Base-by-base conservation (phyloP, 2,329 filamentous ascomycete genomes). In the Dactylella cylindrospora region DNA sequence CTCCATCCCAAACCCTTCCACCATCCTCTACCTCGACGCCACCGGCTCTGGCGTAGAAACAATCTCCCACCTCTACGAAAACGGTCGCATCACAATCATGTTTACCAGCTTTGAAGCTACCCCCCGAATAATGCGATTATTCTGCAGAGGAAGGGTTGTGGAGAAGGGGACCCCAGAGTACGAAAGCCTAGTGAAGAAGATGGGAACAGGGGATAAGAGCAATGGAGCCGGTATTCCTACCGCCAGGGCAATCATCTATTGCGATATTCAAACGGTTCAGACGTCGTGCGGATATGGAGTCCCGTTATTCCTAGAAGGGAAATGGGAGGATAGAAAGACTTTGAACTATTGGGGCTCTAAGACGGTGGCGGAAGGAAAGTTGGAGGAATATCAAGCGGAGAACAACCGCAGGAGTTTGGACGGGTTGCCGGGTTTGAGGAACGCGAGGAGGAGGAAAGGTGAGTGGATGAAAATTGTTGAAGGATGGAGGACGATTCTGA, bases 11-110 rank as follows among this genome's bases (percentile, higher is more conserved):
- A 84, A 78, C 62, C 38, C 41, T 6, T 39, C 32, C 22, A 51
- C 59, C 13, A 32, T 64, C 9, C 38, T 57, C 25, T 90, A 90
- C 70, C 76, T 89, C 51, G 86, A 90, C 70, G 80, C 83, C 61
- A 88, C 84, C 1, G 87, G 86, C 23, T 86, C 83, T 25, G 86
- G 86, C 19, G 83, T 79, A 69, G 87, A 91, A 74, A 90, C 86
- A 2, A 84, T 90, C 61, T 77, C 81, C 3, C 86, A 90, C 69
- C 73, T 88, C 8, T 84, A 88, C 70, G 86, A 91, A 69, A 90
- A 90, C 68, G 84, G 83, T 23, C 80, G 87, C 12, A 78, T 86
- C 13, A 88, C 85, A 4, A 74, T 90, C 69, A 83, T 89, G 78
- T 88, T 90, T 73, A 84, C 80, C 70, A 83, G 80, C 17, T 86